Base-by-base conservation (phyloP, 495 filamentous ascomycete genomes). In the Cercophora newfieldiana region DNA sequence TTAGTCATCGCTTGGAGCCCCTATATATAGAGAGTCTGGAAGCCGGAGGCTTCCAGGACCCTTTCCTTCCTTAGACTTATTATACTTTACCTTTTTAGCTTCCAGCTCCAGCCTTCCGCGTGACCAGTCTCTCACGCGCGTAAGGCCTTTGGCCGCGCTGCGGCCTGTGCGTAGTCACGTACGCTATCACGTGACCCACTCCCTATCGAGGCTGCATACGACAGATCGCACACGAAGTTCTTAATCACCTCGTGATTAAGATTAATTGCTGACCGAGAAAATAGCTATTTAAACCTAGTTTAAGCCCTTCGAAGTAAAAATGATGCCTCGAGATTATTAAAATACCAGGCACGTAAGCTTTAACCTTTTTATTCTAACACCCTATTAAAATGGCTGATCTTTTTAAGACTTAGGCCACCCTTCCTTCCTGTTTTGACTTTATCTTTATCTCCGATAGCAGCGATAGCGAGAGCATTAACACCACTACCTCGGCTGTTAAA, bases 351-450 rank as follows among this genome's bases (percentile, higher is more conserved):
- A 53, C 10, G 49, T 53, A 53, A 53, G 19, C 49, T 19, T 53
- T 19, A 22, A 53, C 49, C 49, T 53, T 19, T 53, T 53, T 53
- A 22, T 53, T 53, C 49, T 22, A 53, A 53, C 49, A 53, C 8
- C 49, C 49, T 22, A 53, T 53, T 19, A 22, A 53, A 53, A n/a
- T 53, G 49, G 10, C 49, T 53, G 49, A 58, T 21, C 55, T 58
- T 30, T 31, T 58, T 19, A 30, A 60, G 58, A 19, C 74, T 73
- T 26, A 80, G 64, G 18, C 69, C 63, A 47, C 78, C 78, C 21
- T 62, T 70, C 55, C 70, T 62, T 22, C 49, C 49, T 53, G 10
- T 53, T 53, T 53, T 53, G 49, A 53, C 49, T 53, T 19, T 53
- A 53, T 53, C 49, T 22, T 19, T 19, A 53, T 53, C 49, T 53